Conservation (phyloP, 257 asterid genomes). For the Cruciata laevipes region DNA sequence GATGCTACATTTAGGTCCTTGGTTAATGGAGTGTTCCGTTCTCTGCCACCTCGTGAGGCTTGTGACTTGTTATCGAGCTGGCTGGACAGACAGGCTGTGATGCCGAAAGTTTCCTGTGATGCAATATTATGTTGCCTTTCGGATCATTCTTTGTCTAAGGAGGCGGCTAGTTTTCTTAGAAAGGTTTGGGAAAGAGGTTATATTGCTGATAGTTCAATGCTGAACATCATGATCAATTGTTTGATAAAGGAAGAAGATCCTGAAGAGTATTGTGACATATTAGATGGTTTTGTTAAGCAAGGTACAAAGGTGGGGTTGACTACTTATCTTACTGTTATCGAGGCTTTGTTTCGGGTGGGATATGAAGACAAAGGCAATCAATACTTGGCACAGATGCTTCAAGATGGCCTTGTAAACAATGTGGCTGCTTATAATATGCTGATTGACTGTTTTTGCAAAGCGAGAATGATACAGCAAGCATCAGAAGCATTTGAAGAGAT, state of each 20-base stretch:
- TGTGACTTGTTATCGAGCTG: slow-evolving; percentile 44
- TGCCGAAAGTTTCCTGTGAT: slow-evolving; percentile 64
- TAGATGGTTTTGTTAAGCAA: slow-evolving; percentile 41
- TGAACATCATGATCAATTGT: slow-evolving; percentile 51
- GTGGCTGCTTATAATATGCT: slow-evolving; percentile 60
- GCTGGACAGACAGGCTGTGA: slow-evolving; percentile 42
- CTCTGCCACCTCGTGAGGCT: slow-evolving; percentile 43
- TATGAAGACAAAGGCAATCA: slow-evolving; percentile 47
- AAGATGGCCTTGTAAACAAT: slow-evolving; percentile 39
- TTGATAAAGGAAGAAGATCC: slow-evolving; percentile 58
- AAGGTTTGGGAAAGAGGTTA: slow-evolving; percentile 49
- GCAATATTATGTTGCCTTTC: slow-evolving; percentile 50
- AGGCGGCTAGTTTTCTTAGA: slow-evolving; percentile 43
- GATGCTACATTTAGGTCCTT: slow-evolving; percentile 82
- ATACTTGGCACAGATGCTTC: slow-evolving; percentile 42
- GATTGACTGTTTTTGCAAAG: slow-evolving; percentile 78
- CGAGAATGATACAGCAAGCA: slow-evolving; percentile 59
- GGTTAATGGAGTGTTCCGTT: slow-evolving; percentile 66
- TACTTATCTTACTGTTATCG: slow-evolving; percentile 48
- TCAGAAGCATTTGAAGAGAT: slow-evolving; percentile 44
- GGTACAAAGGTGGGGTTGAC: slow-evolving; percentile 48
- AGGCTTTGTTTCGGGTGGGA: slow-evolving; percentile 47
- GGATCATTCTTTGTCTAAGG: slow-evolving; percentile 37
- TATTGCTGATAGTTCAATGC: slow-evolving; percentile 46
- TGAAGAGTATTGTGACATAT: slow-evolving; percentile 49